phyloP scores from a whole-genome alignment of 352 stramenopile genomes.

The Phytophthora idaei region DNA sequence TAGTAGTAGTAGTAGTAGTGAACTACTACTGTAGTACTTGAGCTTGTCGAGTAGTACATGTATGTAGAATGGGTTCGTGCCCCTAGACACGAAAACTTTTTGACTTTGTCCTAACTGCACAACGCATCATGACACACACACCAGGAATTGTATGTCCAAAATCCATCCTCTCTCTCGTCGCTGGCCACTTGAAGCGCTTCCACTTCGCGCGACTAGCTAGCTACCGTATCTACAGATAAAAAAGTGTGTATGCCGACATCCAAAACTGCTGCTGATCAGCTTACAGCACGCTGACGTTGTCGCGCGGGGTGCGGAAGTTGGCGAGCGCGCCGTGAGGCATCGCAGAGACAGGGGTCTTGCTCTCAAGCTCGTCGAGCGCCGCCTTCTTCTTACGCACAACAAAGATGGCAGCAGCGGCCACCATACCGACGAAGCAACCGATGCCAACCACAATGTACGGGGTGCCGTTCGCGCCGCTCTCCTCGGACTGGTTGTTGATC shows the following conservation, averaged over 20 bases:
- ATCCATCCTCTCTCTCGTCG: conserved; percentile 21
- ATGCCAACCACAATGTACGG: conserved; percentile 45
- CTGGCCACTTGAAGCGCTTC: conserved; percentile 20
- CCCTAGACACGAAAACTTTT: too few species aligned
- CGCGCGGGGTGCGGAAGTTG: conserved; percentile 58
- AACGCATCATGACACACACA: conserved; percentile 8
- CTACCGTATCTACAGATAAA: conserved; percentile 40
- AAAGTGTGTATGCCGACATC: conserved; percentile 28
- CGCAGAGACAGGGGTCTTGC: conserved; percentile 52
- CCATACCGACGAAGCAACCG: conserved; percentile 42
- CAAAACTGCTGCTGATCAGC: conserved; percentile 16
- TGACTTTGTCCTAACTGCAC: not conserved
- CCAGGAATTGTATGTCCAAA: conserved; percentile 26
- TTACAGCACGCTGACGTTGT: conserved; percentile 63
- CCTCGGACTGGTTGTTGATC: conserved; percentile 39
- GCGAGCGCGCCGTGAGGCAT: conserved; percentile 35
- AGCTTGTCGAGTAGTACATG: too few species aligned
- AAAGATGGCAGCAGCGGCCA: conserved; percentile 61
- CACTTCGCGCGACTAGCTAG: conserved; percentile 23
- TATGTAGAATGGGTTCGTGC: too few species aligned
- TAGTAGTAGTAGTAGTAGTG: too few species aligned
- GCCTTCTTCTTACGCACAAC: conserved; percentile 75
- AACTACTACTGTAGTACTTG: too few species aligned
- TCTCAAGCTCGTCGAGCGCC: conserved; percentile 58
- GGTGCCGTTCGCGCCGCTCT: conserved; percentile 3